Evolutionary conservation across 2,329 filamentous ascomycete species (phyloP), one percentile per base, ranked within the genome.

Genomic region (Pyricularia sp.): DNA sequence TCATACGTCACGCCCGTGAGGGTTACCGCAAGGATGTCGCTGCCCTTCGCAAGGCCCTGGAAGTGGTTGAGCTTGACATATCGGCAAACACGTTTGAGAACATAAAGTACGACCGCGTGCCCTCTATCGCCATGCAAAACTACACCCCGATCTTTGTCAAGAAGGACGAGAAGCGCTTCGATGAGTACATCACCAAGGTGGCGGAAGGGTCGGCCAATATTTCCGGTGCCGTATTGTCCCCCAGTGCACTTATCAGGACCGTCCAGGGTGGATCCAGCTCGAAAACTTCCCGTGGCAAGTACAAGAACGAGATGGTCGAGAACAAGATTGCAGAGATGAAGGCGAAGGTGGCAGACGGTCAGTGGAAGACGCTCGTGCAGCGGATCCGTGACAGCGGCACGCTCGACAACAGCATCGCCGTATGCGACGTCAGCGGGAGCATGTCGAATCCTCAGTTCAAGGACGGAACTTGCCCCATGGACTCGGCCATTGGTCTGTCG

Each of bases 291-390:
- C 12, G 20, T 11, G 23, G 10, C n/a, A 72, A 69, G 42, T 66
- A 69, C 11, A 42, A 71, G 9, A 72, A 74, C 5, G 42, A 71
- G 1, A n/a, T 77, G 11, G 64, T 80, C 5, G 69, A 75, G 10
- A 69, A 70, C 4, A 80, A 79, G 71, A 71, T 77, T 1, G 63
- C 65, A 0, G 70, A 74, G 6, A 74, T 84, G 1, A 70, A 78
- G 28, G 31, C 67, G 31, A 80, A 81, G 68, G 78, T 83, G 2
- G 50, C 80, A 2, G 78, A 85, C 68, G 81, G 78, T 0, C 86
- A 88, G 73, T 88, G 86, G 86, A 84, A 83, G 10, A 78, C 82
- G 0, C 77, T 88, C 0, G 84, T 88, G n/a, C 78, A 86, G 74
- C 82, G 86, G 2, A 82, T 88, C 74, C 83, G 81, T 66, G 83